Base-by-base conservation (phyloP, 768 basidiomycete species). In the Chalciporus sphaerocephalus region DNA sequence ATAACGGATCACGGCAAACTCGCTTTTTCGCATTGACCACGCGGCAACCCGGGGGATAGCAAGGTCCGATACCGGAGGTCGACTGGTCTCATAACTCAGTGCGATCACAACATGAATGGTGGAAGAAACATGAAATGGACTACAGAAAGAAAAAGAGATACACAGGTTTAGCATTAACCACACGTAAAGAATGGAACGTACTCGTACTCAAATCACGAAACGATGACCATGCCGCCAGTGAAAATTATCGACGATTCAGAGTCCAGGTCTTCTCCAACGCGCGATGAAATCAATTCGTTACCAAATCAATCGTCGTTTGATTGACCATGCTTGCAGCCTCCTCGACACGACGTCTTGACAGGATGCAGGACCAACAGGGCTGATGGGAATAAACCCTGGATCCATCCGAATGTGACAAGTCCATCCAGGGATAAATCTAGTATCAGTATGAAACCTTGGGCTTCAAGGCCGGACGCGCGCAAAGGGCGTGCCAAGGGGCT, bases 401-500 rank as follows among this genome's bases (percentile, higher is more conserved):
- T 47, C 44, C 30, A 57, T 47, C 44, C 30, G 36, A 43, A 37
- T 49, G 52, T 60, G 46, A 39, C 28, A 38, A n/a, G 48, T 35
- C 42, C 52, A 38, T 46, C 40, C 45, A 48, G 38, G 40, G 46
- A 51, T 45, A 25, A 22, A 28, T 5, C 35, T 32, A 45, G 43
- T 39, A 49, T 49, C 32, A 45, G 43, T 39, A 49, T 49, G 52
- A 56, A 52, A 56, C 40, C 25, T 53, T 42, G 56, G 50, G 15
- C 28, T 47, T 40, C 35, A 48, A 52, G 46, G 40, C 48, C n/a
- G 42, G 51, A 48, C 61, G 54, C 47, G 42, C 57, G 53, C 61
- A 62, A 64, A 54, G 49, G 59, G 61, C 62, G 54, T 62, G 61
- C 53, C 40, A 47, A 32, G 35, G n/a, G n/a, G 30, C 53, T 58